phyloP scores from a whole-genome alignment of 2,329 filamentous ascomycete genomes.

The Fusarium buxicola region DNA sequence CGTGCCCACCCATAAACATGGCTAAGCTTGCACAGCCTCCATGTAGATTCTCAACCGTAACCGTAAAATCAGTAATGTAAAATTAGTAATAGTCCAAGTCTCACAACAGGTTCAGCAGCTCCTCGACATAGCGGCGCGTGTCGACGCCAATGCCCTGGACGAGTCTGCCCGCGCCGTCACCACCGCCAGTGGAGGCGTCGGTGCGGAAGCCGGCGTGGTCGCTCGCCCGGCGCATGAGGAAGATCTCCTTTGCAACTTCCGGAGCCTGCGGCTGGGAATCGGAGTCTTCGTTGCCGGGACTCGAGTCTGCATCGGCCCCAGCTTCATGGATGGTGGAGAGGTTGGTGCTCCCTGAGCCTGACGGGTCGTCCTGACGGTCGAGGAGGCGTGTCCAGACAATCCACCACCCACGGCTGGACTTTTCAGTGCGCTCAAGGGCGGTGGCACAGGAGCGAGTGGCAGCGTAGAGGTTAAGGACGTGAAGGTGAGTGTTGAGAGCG shows the following conservation, averaged over 20 bases:
- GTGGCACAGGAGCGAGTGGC: slow-evolving; percentile 56
- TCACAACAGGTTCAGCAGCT: slow-evolving; percentile 69
- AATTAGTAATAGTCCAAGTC: background rate
- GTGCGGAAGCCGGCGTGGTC: slow-evolving; percentile 60
- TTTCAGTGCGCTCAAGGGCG: slow-evolving; percentile 71
- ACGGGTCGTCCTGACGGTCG: slow-evolving; percentile 48
- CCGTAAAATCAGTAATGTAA: slow-evolving; percentile 22
- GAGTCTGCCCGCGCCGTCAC: slow-evolving; percentile 69
- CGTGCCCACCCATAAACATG: slow-evolving; percentile 7
- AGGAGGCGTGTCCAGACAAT: slow-evolving; percentile 73
- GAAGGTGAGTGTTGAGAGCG: slow-evolving; percentile 72
- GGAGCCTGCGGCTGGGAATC: slow-evolving; percentile 19
- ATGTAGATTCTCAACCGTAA: slow-evolving; percentile 10
- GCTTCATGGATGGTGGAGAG: slow-evolving; percentile 46
- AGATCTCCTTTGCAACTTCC: slow-evolving; percentile 66
- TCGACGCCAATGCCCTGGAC: slow-evolving; percentile 82
- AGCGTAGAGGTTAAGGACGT: slow-evolving; percentile 68
- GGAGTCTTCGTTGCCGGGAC: slow-evolving; percentile 13
- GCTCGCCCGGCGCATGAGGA: slow-evolving; percentile 69
- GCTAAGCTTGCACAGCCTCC: slow-evolving; percentile 5
- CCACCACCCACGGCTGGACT: slow-evolving; percentile 77
- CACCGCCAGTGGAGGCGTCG: slow-evolving; percentile 55
- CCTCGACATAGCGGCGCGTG: slow-evolving; percentile 80
- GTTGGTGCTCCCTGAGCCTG: slow-evolving; percentile 20
- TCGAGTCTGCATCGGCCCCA: slow-evolving; percentile 27